Evolutionary conservation across 2,329 filamentous ascomycete genomes (phyloP), one percentile per base, ranked within the genome.

Genomic region (Zalaria sp.): DNA sequence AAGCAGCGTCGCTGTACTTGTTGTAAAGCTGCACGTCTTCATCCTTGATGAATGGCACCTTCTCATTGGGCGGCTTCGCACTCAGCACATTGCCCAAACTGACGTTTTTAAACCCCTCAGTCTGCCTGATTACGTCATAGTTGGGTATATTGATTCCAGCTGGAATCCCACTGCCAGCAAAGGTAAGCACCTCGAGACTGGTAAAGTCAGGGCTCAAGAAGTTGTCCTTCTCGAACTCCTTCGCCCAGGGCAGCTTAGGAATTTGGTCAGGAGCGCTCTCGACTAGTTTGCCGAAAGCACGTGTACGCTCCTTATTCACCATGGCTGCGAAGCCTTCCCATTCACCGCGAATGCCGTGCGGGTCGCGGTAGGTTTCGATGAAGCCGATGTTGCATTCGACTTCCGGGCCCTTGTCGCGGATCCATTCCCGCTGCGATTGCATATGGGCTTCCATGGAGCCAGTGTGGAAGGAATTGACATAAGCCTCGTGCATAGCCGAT

Each of bases 201-300:
- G 91, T 96, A 57, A 98, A 98, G 59, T 98, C 91, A 0, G 91
- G 91, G 40, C 85, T 89, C 31, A 93, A 65, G 62, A 98, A 98
- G 55, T 83, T 87, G 67, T 95, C 88, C 63, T 96, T 96, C 59
- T 98, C 91, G 50, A 96, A 98, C 0, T 85, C 83, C 37, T 75
- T 73, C 31, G 71, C 68, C 91, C 91, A 98, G 0, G 91, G 91
- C 9, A 98, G 68, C 47, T 93, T 77, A 5, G 87, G 85, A 40
- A 98, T 95, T 57, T 94, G 79, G 37, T 69, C 68, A 7, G 87
- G 82, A 0, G 91, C 88, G 26, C 79, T 79, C 18, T 79, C 72
- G 4, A 96, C 91, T 1, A 96, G 75, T 51, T 83, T 81, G 5
- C 81, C 82, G 56, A 96, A 96, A 1, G 88, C 85, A 44, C 75